Conservation (phyloP, 2,329 filamentous ascomycete genomes). For the Phialophora verrucosa region DNA sequence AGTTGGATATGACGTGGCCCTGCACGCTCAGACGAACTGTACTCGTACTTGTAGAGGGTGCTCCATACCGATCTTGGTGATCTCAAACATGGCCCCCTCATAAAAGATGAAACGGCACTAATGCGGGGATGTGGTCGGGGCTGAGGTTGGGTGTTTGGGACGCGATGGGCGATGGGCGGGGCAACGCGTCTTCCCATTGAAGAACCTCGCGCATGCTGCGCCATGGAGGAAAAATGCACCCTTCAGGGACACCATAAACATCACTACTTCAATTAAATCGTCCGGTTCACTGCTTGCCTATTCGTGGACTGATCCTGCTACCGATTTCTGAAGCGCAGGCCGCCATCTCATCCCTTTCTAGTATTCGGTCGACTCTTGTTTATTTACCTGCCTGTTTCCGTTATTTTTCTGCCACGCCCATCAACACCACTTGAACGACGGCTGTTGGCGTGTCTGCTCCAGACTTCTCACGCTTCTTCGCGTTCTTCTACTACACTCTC, state of each 20-base stretch:
- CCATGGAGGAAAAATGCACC: conserved; percentile 14
- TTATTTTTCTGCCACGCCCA: conserved; percentile 4
- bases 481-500: background rate
- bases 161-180: conserved; percentile 24
- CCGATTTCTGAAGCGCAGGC: background rate
- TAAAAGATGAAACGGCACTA: conserved; percentile 26
- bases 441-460: background rate
- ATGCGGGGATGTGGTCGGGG: conserved; percentile 7
- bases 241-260: conserved; percentile 18
- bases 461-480: background rate
- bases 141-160: conserved; percentile 20
- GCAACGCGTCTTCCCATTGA: conserved; percentile 28
- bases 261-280: conserved; percentile 8
- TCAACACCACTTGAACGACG: background rate
- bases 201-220: conserved; percentile 15
- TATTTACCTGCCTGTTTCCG: background rate
- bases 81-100: conserved; percentile 10
- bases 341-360: conserved; percentile 5
- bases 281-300: conserved; percentile 1
- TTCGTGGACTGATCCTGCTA: conserved; percentile 1
- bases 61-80: background rate
- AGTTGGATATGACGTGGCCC: background rate
- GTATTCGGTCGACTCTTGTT: conserved; percentile 3
- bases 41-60: background rate
- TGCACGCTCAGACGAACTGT: background rate